Evolutionary conservation across 108 stramenopile species (phyloP).

Genomic region (Epithemia pelagica): DNA sequence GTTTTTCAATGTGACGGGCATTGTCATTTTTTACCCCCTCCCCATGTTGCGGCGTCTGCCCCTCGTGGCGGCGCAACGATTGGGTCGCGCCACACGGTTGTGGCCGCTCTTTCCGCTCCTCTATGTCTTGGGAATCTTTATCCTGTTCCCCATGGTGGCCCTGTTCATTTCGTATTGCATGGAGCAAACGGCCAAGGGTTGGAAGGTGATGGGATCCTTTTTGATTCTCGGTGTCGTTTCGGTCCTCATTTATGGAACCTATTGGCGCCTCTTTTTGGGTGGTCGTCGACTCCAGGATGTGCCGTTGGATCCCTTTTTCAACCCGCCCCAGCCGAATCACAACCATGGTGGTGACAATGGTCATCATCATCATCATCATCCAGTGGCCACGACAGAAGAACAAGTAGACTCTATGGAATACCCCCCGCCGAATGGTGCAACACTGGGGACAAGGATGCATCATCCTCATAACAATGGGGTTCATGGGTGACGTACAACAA

Average conservation of each 20-base stretch:
- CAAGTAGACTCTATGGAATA: too few relatives aligned
- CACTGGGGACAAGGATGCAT: too few relatives aligned
- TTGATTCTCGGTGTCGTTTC: conserved; percentile 37
- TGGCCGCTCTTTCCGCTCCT: conserved; percentile 52
- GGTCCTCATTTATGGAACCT: conserved; percentile 20
- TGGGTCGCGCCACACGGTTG: conserved; percentile 54
- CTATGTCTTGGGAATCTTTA: conserved; percentile 65
- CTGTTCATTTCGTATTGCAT: conserved; percentile 51
- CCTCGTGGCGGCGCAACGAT: conserved; percentile 42
- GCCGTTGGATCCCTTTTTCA: too few relatives aligned
- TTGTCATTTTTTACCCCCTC: conserved; percentile 78
- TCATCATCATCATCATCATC: too few relatives aligned
- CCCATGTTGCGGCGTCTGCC: conserved; percentile 70
- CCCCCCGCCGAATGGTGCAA: too few relatives aligned
- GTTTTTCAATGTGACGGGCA: conserved; percentile 80
- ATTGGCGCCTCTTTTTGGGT: conserved; percentile 39
- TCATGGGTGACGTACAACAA: too few relatives aligned
- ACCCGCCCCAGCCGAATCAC: too few relatives aligned
- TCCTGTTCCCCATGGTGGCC: conserved; percentile 45
- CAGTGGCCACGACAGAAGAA: too few relatives aligned
- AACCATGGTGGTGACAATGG: too few relatives aligned
- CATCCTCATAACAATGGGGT: too few relatives aligned
- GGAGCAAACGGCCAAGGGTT: conserved; percentile 41
- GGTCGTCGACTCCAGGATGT: too few relatives aligned
- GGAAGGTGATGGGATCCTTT: conserved; percentile 57